These are phyloP conservation scores for Pythium oligandrum DNA, from an alignment of 352 stramenopile genomes.

Conservation along the genomic window DNA sequence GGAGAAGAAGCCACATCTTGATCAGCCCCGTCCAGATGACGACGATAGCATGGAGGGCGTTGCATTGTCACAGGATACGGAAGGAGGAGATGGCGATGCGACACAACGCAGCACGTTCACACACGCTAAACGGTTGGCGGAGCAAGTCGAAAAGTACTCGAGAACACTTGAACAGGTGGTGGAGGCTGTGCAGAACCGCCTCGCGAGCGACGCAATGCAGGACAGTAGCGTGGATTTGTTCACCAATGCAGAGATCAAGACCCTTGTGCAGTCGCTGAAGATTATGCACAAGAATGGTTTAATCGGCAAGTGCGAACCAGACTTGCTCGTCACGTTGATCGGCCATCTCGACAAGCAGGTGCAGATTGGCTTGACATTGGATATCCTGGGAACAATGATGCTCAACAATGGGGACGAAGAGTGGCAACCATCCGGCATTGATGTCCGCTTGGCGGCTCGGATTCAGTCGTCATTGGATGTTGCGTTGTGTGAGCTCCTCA, in stretches of 20 bases:
- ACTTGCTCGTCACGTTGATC: constrained; percentile 58
- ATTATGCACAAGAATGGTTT: constrained; percentile 60
- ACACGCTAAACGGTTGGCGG: constrained; percentile 44
- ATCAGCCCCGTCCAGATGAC: constrained; percentile 1
- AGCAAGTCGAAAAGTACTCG: constrained; percentile 64
- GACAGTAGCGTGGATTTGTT: constrained; percentile 38
- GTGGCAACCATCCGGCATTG: constrained; percentile 29
- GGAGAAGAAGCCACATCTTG: too few relatives aligned
- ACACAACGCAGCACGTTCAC: constrained; percentile 34
- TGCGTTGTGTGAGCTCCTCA: constrained; percentile 61
- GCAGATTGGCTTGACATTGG: constrained; percentile 20
- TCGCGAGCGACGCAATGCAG: constrained; percentile 26
- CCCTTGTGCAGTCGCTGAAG: constrained; percentile 60
- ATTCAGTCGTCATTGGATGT: constrained; percentile 52
- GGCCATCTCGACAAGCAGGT: constrained; percentile 55
- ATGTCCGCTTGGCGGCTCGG: constrained; percentile 27
- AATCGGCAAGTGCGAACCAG: constrained; percentile 46
- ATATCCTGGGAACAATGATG: constrained; percentile 26
- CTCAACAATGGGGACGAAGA: constrained; percentile 26
- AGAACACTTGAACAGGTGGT: constrained; percentile 41
- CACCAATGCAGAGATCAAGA: constrained; percentile 43
- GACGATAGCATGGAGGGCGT: constrained; percentile 5
- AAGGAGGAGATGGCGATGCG: constrained; percentile 17
- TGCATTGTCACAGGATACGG: constrained; percentile 16
- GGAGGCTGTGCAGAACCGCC: constrained; percentile 27